phyloP scores from a whole-genome alignment of 495 filamentous ascomycete species.

The Chaetomidium leptoderma region DNA sequence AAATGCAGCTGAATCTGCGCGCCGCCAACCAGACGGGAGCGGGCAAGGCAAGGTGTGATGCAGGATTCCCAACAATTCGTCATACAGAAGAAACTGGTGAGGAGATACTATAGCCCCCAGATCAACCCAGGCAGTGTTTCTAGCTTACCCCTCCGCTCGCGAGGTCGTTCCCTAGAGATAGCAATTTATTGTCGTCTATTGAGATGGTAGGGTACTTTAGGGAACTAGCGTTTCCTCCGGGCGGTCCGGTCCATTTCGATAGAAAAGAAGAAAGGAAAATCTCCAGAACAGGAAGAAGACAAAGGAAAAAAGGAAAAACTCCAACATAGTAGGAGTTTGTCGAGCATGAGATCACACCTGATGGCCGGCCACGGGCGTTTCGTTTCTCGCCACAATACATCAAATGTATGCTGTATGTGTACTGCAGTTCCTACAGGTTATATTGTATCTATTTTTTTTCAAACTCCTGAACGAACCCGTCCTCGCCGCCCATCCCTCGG shows the following conservation, averaged over 20 bases:
- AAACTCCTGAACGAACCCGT: neutral
- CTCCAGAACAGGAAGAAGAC: no score
- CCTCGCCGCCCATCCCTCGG: neutral
- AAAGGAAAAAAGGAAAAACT: no score
- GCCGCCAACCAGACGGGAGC: conserved; percentile 1
- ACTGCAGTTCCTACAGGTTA: no score
- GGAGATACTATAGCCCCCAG: neutral
- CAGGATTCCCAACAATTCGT: conserved; percentile 6
- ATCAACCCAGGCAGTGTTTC: neutral
- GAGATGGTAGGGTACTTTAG: no score
- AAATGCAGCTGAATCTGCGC: neutral
- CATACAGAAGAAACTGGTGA: neutral
- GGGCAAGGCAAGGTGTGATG: no score
- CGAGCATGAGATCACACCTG: no score
- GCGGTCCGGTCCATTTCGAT: neutral
- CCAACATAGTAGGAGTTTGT: no score
- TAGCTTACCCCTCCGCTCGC: neutral
- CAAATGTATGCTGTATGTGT: no score
- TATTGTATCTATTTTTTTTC: neutral
- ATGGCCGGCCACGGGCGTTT: no score
- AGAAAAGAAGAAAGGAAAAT: neutral
- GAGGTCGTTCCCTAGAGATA: neutral
- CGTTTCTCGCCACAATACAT: no score
- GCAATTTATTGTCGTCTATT: neutral
- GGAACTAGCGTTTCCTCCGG: no score